A percentile compares a stretch with the other conserved stretches of the same genome.
Evolutionary conservation across 257 asterid species (phyloP).

Genomic region (Solanum acaule): DNA sequence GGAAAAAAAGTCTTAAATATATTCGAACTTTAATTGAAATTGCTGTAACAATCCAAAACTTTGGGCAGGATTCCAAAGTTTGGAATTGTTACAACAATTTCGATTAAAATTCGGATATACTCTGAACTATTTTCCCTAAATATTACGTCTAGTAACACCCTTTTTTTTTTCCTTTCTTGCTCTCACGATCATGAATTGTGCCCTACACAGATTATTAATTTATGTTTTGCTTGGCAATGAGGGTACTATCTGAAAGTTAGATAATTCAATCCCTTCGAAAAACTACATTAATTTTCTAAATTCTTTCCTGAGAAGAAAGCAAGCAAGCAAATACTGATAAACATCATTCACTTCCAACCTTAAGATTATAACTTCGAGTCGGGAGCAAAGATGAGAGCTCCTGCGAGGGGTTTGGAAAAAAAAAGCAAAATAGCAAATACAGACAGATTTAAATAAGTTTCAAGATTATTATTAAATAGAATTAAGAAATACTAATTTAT

Average conservation of each 20-base stretch:
- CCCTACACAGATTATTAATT: neutral
- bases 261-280: neutral
- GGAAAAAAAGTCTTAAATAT: no score
- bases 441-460: neutral
- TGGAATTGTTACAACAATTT: no score
- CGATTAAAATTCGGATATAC: no score
- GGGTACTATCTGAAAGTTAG: neutral
- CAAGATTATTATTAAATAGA: neutral
- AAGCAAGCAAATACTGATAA: no score
- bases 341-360: no score
- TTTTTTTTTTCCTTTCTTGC: neutral
- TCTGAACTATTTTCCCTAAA: no score
- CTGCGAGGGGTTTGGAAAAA: neutral
- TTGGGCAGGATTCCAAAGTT: no score
- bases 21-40: no score
- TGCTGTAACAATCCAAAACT: no score
- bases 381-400: no score
- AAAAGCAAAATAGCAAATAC: neutral
- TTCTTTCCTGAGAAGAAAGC: neutral
- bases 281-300: neutral
- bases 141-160: neutral
- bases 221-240: neutral
- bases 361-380: no score
- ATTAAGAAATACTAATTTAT: neutral
- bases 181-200: neutral